These are phyloP conservation scores for Hericium erinaceus DNA, from an alignment of 768 basidiomycete genomes.

Conservation along the genomic window DNA sequence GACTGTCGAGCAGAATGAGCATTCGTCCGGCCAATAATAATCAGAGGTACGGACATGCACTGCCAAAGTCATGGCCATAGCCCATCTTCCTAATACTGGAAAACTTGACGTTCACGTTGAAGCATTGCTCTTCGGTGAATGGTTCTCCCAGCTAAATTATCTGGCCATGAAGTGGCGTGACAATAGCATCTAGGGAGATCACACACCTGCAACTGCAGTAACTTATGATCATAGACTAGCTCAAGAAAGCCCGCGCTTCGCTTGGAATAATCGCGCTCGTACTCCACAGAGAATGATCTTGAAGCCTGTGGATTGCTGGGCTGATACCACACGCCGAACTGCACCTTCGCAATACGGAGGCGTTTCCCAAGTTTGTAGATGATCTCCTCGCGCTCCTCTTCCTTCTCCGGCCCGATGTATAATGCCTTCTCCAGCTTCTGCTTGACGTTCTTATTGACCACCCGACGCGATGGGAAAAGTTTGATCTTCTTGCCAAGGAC, in stretches of 20 bases:
- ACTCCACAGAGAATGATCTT: constrained; percentile 56
- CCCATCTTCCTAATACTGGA: constrained; percentile 10
- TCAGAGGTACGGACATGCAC: background rate
- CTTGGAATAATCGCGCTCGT: constrained; percentile 41
- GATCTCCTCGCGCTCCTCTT: constrained; percentile 25
- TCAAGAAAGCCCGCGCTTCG: constrained; percentile 43
- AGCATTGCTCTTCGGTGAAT: constrained; percentile 8
- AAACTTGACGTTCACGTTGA: constrained; percentile 8
- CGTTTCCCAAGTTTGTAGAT: constrained; percentile 34
- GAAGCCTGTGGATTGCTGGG: constrained; percentile 10
- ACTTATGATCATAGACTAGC: constrained; percentile 63
- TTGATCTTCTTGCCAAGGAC: constrained; percentile 8
- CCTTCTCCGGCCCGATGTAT: constrained; percentile 22
- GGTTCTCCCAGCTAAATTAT: constrained; percentile 4
- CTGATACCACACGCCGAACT: constrained; percentile 58
- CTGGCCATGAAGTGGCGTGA: too few relatives aligned
- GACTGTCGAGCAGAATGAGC: background rate
- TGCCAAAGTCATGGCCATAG: constrained; percentile 7
- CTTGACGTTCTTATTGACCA: background rate
- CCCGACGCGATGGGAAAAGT: background rate
- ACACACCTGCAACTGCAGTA: constrained; percentile 50
- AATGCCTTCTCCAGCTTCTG: constrained; percentile 23
- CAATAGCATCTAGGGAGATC: too few relatives aligned
- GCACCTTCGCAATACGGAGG: constrained; percentile 51
- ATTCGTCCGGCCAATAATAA: background rate